Evolutionary conservation across 2,329 filamentous ascomycete genomes (phyloP).

Genomic region (Chaetomium sp.): DNA sequence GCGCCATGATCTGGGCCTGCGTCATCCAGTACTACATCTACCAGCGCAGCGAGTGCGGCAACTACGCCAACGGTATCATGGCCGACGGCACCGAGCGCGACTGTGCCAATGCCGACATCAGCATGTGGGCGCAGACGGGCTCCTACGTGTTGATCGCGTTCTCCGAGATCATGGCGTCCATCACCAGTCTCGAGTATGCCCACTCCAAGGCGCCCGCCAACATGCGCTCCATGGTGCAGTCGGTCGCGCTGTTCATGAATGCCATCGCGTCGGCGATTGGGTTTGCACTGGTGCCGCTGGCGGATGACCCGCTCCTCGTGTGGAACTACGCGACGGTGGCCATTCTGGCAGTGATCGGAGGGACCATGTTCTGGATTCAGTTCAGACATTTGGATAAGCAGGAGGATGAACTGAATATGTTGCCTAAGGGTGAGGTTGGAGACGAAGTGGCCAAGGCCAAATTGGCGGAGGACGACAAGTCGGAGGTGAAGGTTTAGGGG

Average conservation of each 20-base stretch:
- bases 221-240: constrained; percentile 67
- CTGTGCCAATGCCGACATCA: constrained; percentile 47
- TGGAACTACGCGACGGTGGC: constrained; percentile 69
- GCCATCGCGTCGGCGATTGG: constrained; percentile 63
- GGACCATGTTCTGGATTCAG: constrained; percentile 61
- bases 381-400: constrained; percentile 52
- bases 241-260: constrained; percentile 61
- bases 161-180: constrained; percentile 44
- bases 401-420: constrained; percentile 59
- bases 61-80: constrained; percentile 28
- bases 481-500: background rate
- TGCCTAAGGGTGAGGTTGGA: constrained; percentile 23
- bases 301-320: constrained; percentile 57
- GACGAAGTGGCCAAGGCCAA: constrained; percentile 2
- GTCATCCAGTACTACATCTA: constrained; percentile 58
- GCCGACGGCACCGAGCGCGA: constrained; percentile 37
- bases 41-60: constrained; percentile 52
- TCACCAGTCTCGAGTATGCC: constrained; percentile 63
- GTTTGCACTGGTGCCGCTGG: constrained; percentile 44
- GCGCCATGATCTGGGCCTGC: constrained; percentile 52
- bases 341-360: constrained; percentile 56
- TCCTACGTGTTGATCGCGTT: constrained; percentile 44
- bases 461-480: constrained; percentile 2
- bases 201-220: constrained; percentile 70
- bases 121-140: constrained; percentile 54